Percentiles rank a stretch among this genome's conserved stretches.
Conservation (phyloP, 306 rosid genomes). For the Dicorynia guianensis region DNA sequence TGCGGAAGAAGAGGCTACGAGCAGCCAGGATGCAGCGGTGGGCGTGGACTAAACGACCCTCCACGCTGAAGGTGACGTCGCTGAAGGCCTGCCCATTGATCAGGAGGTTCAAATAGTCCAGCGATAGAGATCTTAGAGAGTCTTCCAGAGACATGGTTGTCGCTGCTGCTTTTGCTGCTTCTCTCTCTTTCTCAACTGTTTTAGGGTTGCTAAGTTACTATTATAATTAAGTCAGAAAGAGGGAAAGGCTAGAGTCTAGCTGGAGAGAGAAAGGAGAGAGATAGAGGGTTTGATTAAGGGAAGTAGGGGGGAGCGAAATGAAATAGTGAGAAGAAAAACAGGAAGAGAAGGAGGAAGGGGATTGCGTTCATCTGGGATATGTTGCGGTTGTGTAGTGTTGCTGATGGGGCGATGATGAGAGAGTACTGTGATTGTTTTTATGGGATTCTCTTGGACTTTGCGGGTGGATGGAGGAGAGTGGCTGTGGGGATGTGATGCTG, state of each 20-base stretch:
- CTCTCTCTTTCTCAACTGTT: slow-evolving; percentile 6
- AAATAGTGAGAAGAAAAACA: slow-evolving; percentile 27
- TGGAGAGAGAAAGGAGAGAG: background rate
- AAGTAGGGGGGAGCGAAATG: slow-evolving; percentile 25
- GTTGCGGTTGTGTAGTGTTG: slow-evolving; percentile 26
- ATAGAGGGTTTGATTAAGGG: background rate
- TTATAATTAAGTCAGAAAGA: background rate
- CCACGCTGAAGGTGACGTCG: slow-evolving; percentile 98
- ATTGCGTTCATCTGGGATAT: slow-evolving; percentile 45
- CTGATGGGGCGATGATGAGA: slow-evolving; percentile 37
- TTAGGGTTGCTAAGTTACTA: slow-evolving; percentile 43
- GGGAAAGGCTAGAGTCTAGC: background rate
- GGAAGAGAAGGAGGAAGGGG: slow-evolving; percentile 26
- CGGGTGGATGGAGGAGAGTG: slow-evolving; percentile 44
- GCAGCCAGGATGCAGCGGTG: slow-evolving; percentile 97
- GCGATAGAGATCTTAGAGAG: slow-evolving; percentile 86
- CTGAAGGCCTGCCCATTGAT: slow-evolving; percentile 99
- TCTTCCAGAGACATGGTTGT: slow-evolving; percentile 70
- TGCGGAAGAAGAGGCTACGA: slow-evolving; percentile 86
- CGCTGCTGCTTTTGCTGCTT: too few species aligned
- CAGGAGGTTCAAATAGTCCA: slow-evolving; percentile 86
- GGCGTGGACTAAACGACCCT: slow-evolving; percentile 91
- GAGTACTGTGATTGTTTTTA: slow-evolving; percentile 41
- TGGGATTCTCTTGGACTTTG: slow-evolving; percentile 48
- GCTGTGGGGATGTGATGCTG: slow-evolving; percentile 2